Evolutionary conservation across 2,329 filamentous ascomycete species (phyloP).

Genomic region (Hypoxylon sp.): DNA sequence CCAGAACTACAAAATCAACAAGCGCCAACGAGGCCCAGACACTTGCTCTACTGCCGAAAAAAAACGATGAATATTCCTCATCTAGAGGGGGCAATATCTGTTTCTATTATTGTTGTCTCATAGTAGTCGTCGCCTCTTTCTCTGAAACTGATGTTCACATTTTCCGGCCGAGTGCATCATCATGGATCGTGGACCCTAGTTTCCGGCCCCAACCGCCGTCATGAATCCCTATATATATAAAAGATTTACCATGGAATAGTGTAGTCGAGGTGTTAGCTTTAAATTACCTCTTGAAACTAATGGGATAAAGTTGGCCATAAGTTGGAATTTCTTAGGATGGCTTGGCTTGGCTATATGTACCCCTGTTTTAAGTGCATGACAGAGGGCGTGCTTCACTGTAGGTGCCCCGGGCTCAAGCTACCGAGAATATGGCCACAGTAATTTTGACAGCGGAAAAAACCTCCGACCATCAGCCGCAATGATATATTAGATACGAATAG

Average conservation of each 20-base stretch:
- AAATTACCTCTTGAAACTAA: neutral
- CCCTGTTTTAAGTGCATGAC: neutral
- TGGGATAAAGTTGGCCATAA: neutral
- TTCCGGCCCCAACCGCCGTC: no score
- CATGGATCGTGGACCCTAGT: no score
- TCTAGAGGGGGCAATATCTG: neutral
- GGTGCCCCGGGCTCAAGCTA: conserved; percentile 8
- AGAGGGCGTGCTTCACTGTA: neutral
- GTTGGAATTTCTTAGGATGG: neutral
- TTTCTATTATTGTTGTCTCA: neutral
- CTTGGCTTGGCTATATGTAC: neutral
- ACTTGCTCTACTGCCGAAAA: neutral
- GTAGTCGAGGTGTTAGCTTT: neutral
- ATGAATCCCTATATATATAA: neutral
- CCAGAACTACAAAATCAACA: neutral
- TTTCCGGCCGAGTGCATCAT: neutral
- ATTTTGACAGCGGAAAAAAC: conserved; percentile 11
- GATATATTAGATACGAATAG: neutral
- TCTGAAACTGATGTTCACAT: neutral
- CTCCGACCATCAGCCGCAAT: conserved; percentile 23
- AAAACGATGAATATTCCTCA: neutral
- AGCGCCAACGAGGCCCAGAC: neutral
- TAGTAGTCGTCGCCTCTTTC: neutral
- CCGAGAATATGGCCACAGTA: neutral
- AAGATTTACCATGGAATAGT: neutral